Evolutionary conservation across 2,329 filamentous ascomycete species (phyloP).

Genomic region (Colletotrichum sp.): DNA sequence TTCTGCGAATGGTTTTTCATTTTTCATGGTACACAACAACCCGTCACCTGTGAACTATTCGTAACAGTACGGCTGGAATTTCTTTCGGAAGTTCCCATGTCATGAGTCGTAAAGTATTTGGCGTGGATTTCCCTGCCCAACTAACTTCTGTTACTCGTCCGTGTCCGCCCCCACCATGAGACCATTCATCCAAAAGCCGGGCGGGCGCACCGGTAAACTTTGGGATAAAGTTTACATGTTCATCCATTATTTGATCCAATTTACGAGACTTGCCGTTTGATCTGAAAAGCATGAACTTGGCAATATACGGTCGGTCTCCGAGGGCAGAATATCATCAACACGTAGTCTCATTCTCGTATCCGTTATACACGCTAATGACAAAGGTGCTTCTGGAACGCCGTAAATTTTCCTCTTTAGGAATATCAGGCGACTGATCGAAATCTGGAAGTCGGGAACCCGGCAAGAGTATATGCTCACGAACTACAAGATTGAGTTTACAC

Average conservation of each 20-base stretch:
- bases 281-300: neutral
- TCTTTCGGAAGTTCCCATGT: neutral
- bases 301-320: neutral
- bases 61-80: neutral
- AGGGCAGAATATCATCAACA: neutral
- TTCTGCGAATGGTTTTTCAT: fast-evolving
- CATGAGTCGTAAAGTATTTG: neutral
- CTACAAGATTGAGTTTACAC: neutral
- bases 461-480: fast-evolving
- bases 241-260: neutral
- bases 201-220: neutral
- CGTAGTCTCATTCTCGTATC: neutral
- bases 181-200: fast-evolving
- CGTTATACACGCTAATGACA: neutral
- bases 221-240: neutral
- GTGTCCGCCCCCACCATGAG: neutral
- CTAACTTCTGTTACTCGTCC: neutral
- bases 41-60: fast-evolving
- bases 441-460: neutral
- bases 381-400: neutral
- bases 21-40: neutral
- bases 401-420: neutral
- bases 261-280: neutral
- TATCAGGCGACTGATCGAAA: neutral
- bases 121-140: neutral